Conservation (phyloP, 1,284 basidiomycete genomes). For the Meira miltonrushii region DNA sequence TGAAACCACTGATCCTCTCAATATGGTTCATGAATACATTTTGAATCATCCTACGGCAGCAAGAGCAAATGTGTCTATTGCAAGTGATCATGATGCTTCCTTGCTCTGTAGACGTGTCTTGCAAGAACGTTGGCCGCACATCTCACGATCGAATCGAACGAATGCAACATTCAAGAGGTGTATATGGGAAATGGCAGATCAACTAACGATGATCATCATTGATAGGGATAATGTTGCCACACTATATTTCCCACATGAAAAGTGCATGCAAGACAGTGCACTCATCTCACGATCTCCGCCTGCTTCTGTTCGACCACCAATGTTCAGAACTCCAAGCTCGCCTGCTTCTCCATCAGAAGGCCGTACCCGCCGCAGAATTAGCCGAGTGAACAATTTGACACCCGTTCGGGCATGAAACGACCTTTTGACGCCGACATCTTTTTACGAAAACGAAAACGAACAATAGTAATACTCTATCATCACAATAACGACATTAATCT, state of each 20-base stretch:
- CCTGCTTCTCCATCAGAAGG: too few relatives aligned
- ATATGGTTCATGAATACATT: conserved; percentile 4
- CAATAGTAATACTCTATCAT: too few relatives aligned
- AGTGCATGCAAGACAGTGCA: too few relatives aligned
- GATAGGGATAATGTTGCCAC: not conserved
- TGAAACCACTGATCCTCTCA: not conserved
- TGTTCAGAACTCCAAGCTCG: too few relatives aligned
- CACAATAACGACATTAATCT: too few relatives aligned
- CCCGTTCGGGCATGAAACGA: too few relatives aligned
- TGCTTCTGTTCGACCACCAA: too few relatives aligned
- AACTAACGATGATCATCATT: not conserved
- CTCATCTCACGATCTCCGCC: too few relatives aligned
- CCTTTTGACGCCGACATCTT: too few relatives aligned
- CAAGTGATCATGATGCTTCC: not conserved
- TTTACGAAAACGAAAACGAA: too few relatives aligned
- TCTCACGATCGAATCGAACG: not conserved
- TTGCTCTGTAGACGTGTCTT: not conserved
- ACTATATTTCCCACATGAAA: not conserved
- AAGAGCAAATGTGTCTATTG: not conserved
- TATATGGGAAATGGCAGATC: not conserved
- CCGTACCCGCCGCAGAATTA: too few relatives aligned
- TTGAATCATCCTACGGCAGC: not conserved
- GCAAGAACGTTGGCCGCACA: not conserved
- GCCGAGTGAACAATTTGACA: too few relatives aligned
- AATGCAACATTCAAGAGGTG: not conserved